Evolutionary conservation across 2,329 filamentous ascomycete genomes (phyloP).

Genomic region (Immersiporthe knoxdaviesiana): DNA sequence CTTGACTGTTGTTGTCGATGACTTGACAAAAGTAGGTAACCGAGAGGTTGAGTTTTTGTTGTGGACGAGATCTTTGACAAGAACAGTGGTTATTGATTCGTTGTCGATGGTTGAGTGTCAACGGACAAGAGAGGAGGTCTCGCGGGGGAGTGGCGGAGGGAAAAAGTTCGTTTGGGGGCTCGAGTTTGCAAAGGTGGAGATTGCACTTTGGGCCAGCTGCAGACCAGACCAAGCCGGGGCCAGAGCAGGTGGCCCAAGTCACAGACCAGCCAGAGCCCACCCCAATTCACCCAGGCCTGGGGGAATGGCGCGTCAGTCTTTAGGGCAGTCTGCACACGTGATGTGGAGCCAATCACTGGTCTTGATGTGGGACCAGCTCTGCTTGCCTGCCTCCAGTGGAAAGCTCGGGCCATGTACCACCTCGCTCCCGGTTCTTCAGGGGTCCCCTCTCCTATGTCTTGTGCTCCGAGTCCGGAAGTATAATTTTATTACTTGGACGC

Average conservation of each 20-base stretch:
- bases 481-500: too few relatives aligned
- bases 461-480: too few relatives aligned
- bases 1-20: constrained; percentile 60
- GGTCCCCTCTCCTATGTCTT: neutral
- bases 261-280: constrained; percentile 3
- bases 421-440: neutral
- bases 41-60: constrained; percentile 51
- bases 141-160: constrained; percentile 34
- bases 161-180: constrained; percentile 48
- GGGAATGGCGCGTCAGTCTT: neutral
- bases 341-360: neutral
- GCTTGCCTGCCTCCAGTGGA: neutral
- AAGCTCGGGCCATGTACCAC: constrained; percentile 10
- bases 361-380: neutral
- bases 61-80: constrained; percentile 56
- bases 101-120: constrained; percentile 28
- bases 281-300: neutral
- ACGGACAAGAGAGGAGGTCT: constrained; percentile 29
- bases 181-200: constrained; percentile 23
- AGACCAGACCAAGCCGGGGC: neutral
- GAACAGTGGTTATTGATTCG: constrained; percentile 41
- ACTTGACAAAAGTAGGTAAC: constrained; percentile 42
- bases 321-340: constrained; percentile 16
- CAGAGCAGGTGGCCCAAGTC: neutral
- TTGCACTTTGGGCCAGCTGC: constrained; percentile 14